Evolutionary conservation across 192 early-diverging fungal genomes (phyloP), one percentile per base, ranked within the genome.

Genomic region (Funneliformis mosseae): DNA sequence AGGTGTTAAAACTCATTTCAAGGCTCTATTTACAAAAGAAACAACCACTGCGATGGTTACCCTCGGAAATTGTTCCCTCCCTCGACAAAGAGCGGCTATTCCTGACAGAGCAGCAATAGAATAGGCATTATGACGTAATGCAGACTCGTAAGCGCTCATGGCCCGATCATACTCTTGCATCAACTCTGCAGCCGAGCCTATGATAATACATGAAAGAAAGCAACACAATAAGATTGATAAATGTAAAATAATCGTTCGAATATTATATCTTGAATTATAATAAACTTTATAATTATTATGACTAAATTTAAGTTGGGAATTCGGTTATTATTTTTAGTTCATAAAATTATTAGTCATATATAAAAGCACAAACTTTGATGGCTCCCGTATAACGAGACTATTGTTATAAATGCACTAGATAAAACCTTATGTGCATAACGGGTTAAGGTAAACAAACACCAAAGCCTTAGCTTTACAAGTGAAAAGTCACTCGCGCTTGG

Each of bases 61-160:
- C 82, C 87, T 92, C 59, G 89, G 85, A 88, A 94, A 97, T 79
- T 96, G 92, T 80, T 97, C 96, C 25, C 92, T 88, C 62, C 90
- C 83, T 82, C 95, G 88, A 83, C 94, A 97, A 16, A 98, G 88
- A 43, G 93, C 90, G 18, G 95, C 96, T 43, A 94, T 93, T 75
- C 90, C 91, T 38, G 92, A 93, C 23, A 98, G 85, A 4, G 96
- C 95, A 50, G 84, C 80, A 50, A 95, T 87, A 16, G 95, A 97
- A 83, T 96, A 93, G n/a, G 96, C 94, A 85, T 98, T 98, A 81
- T 99, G 95, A 59, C 96, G 89, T 25, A 99, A 90, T 6, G 95
- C 96, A 12, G 89, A 86, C 82, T 98, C 96, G 81, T 97, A 99
- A 8, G 94, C 92, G 27, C 83, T 86, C 75, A 96, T 88, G 3